Percentiles rank a stretch among this genome's conserved stretches.
These are phyloP conservation scores for Neonectria punicea DNA, from an alignment of 2,329 filamentous ascomycete species.

Conservation along the genomic window DNA sequence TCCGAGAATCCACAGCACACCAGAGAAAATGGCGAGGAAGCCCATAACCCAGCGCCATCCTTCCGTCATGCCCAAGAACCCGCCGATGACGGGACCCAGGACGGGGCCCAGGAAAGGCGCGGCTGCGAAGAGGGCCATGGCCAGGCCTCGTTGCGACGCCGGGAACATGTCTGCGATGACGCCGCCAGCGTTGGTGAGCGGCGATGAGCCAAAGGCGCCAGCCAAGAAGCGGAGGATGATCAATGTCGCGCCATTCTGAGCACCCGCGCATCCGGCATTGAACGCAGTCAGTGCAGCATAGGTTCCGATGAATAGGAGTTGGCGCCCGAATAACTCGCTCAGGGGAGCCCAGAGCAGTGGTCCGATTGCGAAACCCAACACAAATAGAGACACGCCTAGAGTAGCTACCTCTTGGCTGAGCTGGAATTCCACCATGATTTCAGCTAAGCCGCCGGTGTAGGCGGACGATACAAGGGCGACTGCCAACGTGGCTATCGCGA, in stretches of 20 bases:
- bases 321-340: constrained; percentile 64
- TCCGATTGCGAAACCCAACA: constrained; percentile 63
- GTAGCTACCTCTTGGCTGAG: constrained; percentile 76
- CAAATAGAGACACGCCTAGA: constrained; percentile 68
- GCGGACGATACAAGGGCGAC: constrained; percentile 73
- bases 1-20: constrained; percentile 60
- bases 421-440: constrained; percentile 76
- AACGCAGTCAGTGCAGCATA: constrained; percentile 64
- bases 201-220: constrained; percentile 65
- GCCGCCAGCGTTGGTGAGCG: constrained; percentile 66
- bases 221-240: constrained; percentile 72
- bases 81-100: constrained; percentile 66
- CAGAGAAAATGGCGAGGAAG: constrained; percentile 65
- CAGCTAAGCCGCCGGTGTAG: constrained; percentile 61
- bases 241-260: constrained; percentile 63
- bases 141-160: constrained; percentile 60
- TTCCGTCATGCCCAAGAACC: constrained; percentile 64
- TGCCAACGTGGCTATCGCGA: constrained; percentile 70
- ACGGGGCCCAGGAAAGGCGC: constrained; percentile 69
- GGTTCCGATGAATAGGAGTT: constrained; percentile 63
- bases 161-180: constrained; percentile 68
- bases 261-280: constrained; percentile 63
- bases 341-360: constrained; percentile 69
- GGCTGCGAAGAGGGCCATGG: constrained; percentile 64
- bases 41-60: constrained; percentile 71